Evolutionary conservation across 2,329 filamentous ascomycete species (phyloP), one percentile per base, ranked within the genome.

Genomic region (Exophiala phaeomuriformis): DNA sequence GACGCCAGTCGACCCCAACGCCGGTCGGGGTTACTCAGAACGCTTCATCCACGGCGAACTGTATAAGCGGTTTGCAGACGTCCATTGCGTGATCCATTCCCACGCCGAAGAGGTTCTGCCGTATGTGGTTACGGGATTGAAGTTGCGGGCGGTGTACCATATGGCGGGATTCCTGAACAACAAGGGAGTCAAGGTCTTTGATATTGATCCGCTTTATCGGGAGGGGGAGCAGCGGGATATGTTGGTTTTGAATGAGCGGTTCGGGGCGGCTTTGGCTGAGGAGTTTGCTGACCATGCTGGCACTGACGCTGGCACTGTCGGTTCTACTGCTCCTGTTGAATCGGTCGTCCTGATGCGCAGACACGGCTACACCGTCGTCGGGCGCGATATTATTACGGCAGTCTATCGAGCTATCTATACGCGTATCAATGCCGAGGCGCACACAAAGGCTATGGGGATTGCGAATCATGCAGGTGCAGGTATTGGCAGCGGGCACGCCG

Each of bases 21-120:
- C 70, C 0, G 65, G 66, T 1, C 69, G 70, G 45, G 72, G 72
- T 12, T 77, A 69, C 52, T 60, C 64, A 10, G 74, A 77, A 57
- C 68, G 74, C 3, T 74, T 67, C 61, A 77, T 77, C 45, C 74
- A 77, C 61, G 71, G 70, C 53, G 74, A 76, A 59, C 66, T 75
- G 31, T 73, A 72, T 61, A 74, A 72, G 61, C 63, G 64, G n/a
- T 75, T 70, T 55, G 61, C 68, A 0, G 51, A 62, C 5, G 63
- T 76, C 10, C 67, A 72, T 43, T 67, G 68, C 33, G 69, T 76
- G 0, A 64, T 77, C 4, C 74, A 77, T 60, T 71, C 68, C 42
- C 75, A 77, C 57, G 64, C 73, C 1, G 67, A 72, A 31, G 66
- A 69, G 5, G 71, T 77, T 8, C 52, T 76, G 5, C 71, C 74